Evolutionary conservation across 2,329 filamentous ascomycete genomes (phyloP).

Genomic region (Didymella lethalis): DNA sequence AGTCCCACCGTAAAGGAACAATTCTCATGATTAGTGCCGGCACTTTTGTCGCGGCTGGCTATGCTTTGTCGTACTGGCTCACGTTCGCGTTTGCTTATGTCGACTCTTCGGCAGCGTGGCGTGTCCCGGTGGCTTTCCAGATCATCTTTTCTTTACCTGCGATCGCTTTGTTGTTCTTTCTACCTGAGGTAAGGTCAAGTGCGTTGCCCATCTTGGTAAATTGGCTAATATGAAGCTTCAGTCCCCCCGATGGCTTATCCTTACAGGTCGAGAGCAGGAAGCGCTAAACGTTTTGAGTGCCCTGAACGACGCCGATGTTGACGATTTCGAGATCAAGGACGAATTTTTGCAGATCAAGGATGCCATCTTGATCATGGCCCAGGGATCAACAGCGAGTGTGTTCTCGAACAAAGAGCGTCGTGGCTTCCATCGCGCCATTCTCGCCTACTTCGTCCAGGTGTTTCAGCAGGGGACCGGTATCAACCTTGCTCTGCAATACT

Average conservation of each 20-base stretch:
- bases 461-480: conserved; percentile 54
- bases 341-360: conserved; percentile 54
- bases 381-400: conserved; percentile 35
- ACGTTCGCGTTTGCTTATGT: conserved; percentile 61
- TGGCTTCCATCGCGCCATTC: conserved; percentile 52
- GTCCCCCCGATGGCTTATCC: conserved; percentile 65
- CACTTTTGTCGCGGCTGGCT: conserved; percentile 59
- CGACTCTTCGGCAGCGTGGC: conserved; percentile 53
- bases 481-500: conserved; percentile 47
- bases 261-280: conserved; percentile 62
- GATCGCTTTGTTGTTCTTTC: conserved; percentile 58
- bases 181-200: conserved; percentile 56
- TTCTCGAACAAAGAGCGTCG: conserved; percentile 49
- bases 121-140: conserved; percentile 66
- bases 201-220: neutral
- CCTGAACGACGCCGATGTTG: conserved; percentile 38
- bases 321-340: conserved; percentile 39
- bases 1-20: conserved; percentile 54
- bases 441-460: conserved; percentile 54
- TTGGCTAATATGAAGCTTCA: neutral
- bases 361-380: conserved; percentile 42
- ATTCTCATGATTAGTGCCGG: conserved; percentile 60
- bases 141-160: conserved; percentile 64
- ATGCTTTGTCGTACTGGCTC: conserved; percentile 62
- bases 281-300: conserved; percentile 44